These are phyloP conservation scores for Rutstroemia sp. DNA, from an alignment of 2,329 filamentous ascomycete species.

Conservation along the genomic window DNA sequence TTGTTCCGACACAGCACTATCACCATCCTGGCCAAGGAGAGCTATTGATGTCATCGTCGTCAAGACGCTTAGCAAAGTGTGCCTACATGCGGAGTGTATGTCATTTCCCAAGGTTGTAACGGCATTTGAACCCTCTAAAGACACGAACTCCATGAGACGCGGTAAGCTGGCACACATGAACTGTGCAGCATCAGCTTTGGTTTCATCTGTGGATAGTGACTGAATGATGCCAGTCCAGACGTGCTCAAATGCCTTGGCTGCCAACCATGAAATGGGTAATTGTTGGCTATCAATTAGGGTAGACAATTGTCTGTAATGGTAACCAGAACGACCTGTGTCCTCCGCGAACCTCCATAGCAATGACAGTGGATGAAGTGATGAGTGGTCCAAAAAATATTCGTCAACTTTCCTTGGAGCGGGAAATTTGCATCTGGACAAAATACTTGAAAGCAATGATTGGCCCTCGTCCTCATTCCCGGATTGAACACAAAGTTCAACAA, in stretches of 20 bases:
- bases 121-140: neutral
- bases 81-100: constrained; percentile 20
- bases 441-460: constrained; percentile 33
- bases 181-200: constrained; percentile 30
- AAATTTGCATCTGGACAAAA: constrained; percentile 31
- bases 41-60: constrained; percentile 35
- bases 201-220: constrained; percentile 28
- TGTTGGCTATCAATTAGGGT: constrained; percentile 30
- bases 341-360: constrained; percentile 31
- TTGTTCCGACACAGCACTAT: neutral
- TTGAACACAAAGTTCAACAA: constrained; percentile 37
- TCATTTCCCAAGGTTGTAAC: neutral
- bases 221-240: constrained; percentile 36
- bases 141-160: constrained; percentile 17
- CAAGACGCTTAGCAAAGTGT: constrained; percentile 36
- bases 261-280: constrained; percentile 39
- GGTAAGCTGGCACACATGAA: constrained; percentile 33
- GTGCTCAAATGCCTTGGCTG: constrained; percentile 34
- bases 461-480: constrained; percentile 34
- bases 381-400: constrained; percentile 13
- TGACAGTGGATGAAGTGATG: constrained; percentile 28
- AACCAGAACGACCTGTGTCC: constrained; percentile 27
- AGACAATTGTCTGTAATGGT: constrained; percentile 34
- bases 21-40: constrained; percentile 20
- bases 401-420: constrained; percentile 30